Evolutionary conservation across 345 rosid genomes (phyloP).

Genomic region (Cardiospermum halicacabum): DNA sequence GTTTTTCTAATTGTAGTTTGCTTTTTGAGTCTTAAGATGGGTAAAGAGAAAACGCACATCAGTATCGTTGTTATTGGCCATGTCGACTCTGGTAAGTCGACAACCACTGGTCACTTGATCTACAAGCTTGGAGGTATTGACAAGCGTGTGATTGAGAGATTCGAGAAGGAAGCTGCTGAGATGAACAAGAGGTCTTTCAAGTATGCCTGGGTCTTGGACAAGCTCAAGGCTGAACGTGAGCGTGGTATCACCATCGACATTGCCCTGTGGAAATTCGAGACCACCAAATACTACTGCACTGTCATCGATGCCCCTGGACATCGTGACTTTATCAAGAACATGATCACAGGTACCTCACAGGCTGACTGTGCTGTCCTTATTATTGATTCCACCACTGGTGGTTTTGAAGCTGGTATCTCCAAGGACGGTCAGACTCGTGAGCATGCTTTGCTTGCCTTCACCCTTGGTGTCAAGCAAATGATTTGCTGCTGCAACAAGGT

Average conservation of each 20-base stretch:
- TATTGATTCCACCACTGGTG: constrained; percentile 81
- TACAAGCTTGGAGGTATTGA: constrained; percentile 84
- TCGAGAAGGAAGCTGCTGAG: constrained; percentile 90
- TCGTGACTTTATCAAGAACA: constrained; percentile 77
- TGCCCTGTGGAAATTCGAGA: constrained; percentile 83
- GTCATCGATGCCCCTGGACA: constrained; percentile 86
- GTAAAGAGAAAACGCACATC: constrained; percentile 78
- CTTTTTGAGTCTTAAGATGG: constrained; percentile 34
- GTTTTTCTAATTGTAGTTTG: background rate
- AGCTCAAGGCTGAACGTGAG: constrained; percentile 82
- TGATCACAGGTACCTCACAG: constrained; percentile 86
- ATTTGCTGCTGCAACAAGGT: constrained; percentile 80
- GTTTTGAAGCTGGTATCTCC: constrained; percentile 80
- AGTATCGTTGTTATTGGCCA: constrained; percentile 88
- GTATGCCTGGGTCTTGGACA: constrained; percentile 86
- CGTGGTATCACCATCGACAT: constrained; percentile 86
- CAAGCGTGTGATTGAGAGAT: constrained; percentile 86
- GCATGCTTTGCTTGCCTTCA: constrained; percentile 60
- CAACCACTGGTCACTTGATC: constrained; percentile 81
- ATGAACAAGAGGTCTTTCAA: constrained; percentile 91
- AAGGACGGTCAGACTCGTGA: constrained; percentile 83
- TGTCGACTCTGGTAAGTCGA: constrained; percentile 82
- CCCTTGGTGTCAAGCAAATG: constrained; percentile 72
- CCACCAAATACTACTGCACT: constrained; percentile 76
- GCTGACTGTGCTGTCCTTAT: constrained; percentile 80